phyloP scores from a whole-genome alignment of 139 green algal species.

The Chlamydomonas schloesseri region DNA sequence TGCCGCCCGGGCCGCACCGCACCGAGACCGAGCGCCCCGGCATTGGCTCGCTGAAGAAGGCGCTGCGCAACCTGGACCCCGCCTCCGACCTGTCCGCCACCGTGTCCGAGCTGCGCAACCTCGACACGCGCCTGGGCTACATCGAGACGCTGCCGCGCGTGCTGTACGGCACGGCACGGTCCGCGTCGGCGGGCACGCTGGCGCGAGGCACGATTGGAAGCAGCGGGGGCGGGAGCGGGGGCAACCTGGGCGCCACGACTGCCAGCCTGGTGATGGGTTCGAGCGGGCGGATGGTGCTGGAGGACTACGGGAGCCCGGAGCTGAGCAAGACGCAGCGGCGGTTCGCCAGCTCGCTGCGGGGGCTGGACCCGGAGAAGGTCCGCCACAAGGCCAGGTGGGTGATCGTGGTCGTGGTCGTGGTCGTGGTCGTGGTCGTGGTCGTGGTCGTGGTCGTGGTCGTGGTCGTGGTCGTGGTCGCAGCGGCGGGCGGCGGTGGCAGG shows the following conservation, averaged over 20 bases:
- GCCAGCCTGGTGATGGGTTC: too few species aligned
- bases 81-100: not conserved
- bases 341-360: not conserved
- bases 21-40: conserved; percentile 33
- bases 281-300: not conserved
- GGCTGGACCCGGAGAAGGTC: not conserved
- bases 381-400: conserved; percentile 11
- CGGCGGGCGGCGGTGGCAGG: too few species aligned
- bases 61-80: conserved; percentile 23
- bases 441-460: too few species aligned
- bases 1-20: conserved; percentile 34
- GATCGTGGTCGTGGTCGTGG: too few species aligned
- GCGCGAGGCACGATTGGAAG: too few species aligned
- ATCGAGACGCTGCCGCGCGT: conserved; percentile 41
- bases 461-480: too few species aligned
- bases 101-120: conserved; percentile 35
- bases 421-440: too few species aligned
- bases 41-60: conserved; percentile 27
- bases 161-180: conserved; percentile 41
- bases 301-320: conserved; percentile 43
- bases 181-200: conserved; percentile 12
- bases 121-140: conserved; percentile 25
- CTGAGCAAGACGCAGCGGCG: conserved; percentile 36
- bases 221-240: too few species aligned
- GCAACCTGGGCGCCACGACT: not conserved